Evolutionary conservation across 2,329 filamentous ascomycete genomes (phyloP).

Genomic region (Cladosporium colombiae): DNA sequence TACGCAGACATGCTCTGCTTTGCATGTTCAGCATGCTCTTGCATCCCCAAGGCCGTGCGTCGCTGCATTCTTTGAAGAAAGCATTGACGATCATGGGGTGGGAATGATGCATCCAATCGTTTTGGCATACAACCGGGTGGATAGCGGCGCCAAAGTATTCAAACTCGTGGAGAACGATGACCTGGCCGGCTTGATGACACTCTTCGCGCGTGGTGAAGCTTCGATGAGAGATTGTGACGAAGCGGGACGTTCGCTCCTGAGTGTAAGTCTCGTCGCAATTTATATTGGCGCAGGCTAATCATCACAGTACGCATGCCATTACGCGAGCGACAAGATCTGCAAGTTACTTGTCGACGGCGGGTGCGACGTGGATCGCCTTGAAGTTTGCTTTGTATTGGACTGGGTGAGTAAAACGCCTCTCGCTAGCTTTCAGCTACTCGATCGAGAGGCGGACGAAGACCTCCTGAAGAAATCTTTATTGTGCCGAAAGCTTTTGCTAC

Average conservation of each 20-base stretch:
- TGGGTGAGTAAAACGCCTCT: background rate
- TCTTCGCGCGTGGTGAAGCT: background rate
- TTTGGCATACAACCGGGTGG: background rate
- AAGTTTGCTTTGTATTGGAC: background rate
- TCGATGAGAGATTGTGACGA: constrained; percentile 9
- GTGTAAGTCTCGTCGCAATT: background rate
- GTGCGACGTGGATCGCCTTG: background rate
- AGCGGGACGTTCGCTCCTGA: background rate
- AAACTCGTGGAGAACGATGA: background rate
- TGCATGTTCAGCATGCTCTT: background rate
- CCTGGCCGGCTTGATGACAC: background rate
- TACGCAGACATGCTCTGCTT: background rate
- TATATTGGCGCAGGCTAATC: background rate
- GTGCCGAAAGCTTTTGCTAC: background rate
- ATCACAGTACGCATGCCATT: background rate
- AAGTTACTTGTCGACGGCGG: background rate
- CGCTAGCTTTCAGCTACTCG: background rate
- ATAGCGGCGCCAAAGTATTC: background rate
- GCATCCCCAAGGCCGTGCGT: background rate
- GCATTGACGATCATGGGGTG: background rate
- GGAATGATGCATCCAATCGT: background rate
- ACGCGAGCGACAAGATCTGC: background rate
- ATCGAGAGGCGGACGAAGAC: background rate
- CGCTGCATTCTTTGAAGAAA: background rate
- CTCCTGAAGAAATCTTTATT: background rate